Percentiles rank a stretch among this genome's conserved stretches.
phyloP scores from a whole-genome alignment of 2,329 filamentous ascomycete species.

The Penicillium hordei region DNA sequence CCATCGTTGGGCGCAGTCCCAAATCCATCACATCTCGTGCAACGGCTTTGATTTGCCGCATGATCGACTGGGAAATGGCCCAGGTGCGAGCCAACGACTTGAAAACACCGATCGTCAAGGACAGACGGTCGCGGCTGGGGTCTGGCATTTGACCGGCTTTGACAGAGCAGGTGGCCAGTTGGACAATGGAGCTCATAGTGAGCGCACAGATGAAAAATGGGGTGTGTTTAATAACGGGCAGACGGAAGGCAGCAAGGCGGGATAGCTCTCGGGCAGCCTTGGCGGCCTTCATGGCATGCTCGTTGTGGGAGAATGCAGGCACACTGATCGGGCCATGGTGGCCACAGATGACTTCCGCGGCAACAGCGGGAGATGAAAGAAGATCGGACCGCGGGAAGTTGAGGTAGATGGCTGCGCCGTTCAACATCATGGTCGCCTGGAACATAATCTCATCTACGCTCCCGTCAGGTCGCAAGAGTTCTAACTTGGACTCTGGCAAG shows the following conservation, averaged over 20 bases:
- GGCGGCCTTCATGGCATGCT: slow-evolving; percentile 77
- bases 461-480: slow-evolving; percentile 67
- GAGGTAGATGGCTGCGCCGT: slow-evolving; percentile 65
- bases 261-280: slow-evolving; percentile 76
- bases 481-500: slow-evolving; percentile 69
- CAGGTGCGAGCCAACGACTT: slow-evolving; percentile 68
- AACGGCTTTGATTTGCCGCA: slow-evolving; percentile 72
- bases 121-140: slow-evolving; percentile 65
- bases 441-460: slow-evolving; percentile 87
- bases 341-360: slow-evolving; percentile 50
- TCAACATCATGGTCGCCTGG: slow-evolving; percentile 79
- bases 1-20: slow-evolving; percentile 38
- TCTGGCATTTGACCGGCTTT: slow-evolving; percentile 59
- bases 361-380: slow-evolving; percentile 53
- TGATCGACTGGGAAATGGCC: slow-evolving; percentile 68
- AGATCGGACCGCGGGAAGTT: slow-evolving; percentile 78
- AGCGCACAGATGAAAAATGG: slow-evolving; percentile 83
- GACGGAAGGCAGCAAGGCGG: slow-evolving; percentile 62
- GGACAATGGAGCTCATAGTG: slow-evolving; percentile 75
- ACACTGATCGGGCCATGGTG: slow-evolving; percentile 40
- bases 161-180: slow-evolving; percentile 73
- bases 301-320: slow-evolving; percentile 42
- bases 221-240: slow-evolving; percentile 68
- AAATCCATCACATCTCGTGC: slow-evolving; percentile 68
- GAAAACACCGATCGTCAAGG: slow-evolving; percentile 74